Evolutionary conservation across 1,139 yeast species (phyloP).

Genomic region (Pichia sp.): DNA sequence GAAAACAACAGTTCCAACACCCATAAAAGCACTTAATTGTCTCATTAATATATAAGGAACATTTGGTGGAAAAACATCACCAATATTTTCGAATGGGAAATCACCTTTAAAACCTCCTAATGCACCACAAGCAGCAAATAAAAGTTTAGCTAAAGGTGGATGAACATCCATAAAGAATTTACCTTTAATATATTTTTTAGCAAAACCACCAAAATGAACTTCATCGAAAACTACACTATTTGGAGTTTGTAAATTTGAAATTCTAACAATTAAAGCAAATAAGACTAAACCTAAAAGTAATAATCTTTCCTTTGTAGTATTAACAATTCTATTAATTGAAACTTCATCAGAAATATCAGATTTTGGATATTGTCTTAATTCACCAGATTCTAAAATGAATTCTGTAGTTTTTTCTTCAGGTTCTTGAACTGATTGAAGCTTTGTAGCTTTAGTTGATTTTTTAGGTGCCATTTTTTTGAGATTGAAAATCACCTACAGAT

Average conservation of each 20-base stretch:
- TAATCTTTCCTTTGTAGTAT: slow-evolving; percentile 33
- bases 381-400: slow-evolving; percentile 36
- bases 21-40: slow-evolving; percentile 73
- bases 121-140: slow-evolving; percentile 70
- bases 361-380: slow-evolving; percentile 32
- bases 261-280: slow-evolving; percentile 51
- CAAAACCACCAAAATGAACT: slow-evolving; percentile 77
- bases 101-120: slow-evolving; percentile 74
- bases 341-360: slow-evolving; percentile 41
- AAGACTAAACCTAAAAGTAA: slow-evolving; percentile 46
- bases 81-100: slow-evolving; percentile 67
- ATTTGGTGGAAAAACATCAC: slow-evolving; percentile 50
- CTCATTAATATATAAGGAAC: slow-evolving; percentile 83
- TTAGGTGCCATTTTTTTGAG: slow-evolving; percentile 24
- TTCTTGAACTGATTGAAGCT: slow-evolving; percentile 4
- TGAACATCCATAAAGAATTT: slow-evolving; percentile 86
- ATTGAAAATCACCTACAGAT: neutral
- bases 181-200: slow-evolving; percentile 66
- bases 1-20: slow-evolving; percentile 71
- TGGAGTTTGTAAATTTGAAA: slow-evolving; percentile 59
- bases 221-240: slow-evolving; percentile 89
- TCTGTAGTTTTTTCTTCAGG: slow-evolving; percentile 28
- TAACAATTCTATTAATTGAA: slow-evolving; percentile 32
- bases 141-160: slow-evolving; percentile 88
- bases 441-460: slow-evolving; percentile 16